These are phyloP conservation scores for Skeletonema menzelii DNA, from an alignment of 108 stramenopile genomes.

Conservation along the genomic window DNA sequence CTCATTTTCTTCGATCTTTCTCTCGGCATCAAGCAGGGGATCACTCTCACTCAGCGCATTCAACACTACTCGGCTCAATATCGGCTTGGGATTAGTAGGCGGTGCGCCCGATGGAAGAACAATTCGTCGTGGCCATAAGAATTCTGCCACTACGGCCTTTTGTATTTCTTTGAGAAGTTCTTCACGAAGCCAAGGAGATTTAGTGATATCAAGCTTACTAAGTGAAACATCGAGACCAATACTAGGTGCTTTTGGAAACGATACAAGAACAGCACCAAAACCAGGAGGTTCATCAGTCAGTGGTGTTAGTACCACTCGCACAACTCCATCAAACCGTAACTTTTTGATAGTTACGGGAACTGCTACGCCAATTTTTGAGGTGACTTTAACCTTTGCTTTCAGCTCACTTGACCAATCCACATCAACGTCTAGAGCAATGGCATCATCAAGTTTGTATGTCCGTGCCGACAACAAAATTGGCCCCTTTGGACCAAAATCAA, in stretches of 20 bases:
- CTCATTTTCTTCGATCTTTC: constrained; percentile 2
- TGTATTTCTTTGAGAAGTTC: constrained; percentile 28
- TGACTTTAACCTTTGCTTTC: constrained; percentile 4
- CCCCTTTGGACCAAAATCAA: constrained; percentile 6
- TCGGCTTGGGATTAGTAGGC: constrained; percentile 3
- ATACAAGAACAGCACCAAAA: constrained; percentile 36
- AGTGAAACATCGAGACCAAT: constrained; percentile 31
- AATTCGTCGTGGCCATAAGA: constrained; percentile 39
- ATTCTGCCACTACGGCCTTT: constrained; percentile 19
- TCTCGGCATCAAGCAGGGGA: constrained; percentile 7
- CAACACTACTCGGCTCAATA: constrained; percentile 1
- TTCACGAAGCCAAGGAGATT: constrained; percentile 29
- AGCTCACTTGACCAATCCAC: constrained; percentile 8
- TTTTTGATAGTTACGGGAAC: constrained; percentile 38
- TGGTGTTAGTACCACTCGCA: constrained; percentile 30
- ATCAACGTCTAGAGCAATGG: constrained; percentile 9
- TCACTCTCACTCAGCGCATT: constrained; percentile 10
- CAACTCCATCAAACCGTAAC: constrained; percentile 29
- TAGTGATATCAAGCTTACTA: constrained; percentile 22
- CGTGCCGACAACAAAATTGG: constrained; percentile 31
- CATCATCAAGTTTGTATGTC: constrained; percentile 12
- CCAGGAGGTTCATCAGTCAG: constrained; percentile 22
- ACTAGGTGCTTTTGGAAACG: constrained; percentile 25
- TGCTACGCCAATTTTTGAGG: background rate
- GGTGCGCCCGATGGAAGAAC: constrained; percentile 18